Base-by-base conservation (phyloP, 805 yeast genomes). In the Saturnispora gosingensis region DNA sequence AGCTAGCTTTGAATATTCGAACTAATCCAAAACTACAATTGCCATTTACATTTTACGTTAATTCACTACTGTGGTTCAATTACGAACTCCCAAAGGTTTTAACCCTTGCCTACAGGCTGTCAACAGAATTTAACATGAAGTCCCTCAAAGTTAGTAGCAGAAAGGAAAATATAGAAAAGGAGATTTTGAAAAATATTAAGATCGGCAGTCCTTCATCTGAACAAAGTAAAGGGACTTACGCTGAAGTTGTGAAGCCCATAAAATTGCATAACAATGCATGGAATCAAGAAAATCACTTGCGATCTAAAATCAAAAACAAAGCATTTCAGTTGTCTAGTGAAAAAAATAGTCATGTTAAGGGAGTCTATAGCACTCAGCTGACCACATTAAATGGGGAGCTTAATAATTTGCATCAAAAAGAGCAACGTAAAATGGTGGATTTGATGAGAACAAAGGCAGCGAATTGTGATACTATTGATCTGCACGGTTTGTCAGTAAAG, bases 401-500 rank as follows among this genome's bases (percentile, higher is more conserved):
- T 15, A 32, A 46, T 13, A 36, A 48, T 18, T 47, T 55, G 34
- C 45, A 36, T 38, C 50, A 48, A 15, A 46, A 51, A 40, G 55
- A 57, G 5, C 47, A 25, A n/a, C 46, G 46, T 9, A 52, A 49
- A 30, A 50, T 59, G 20, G 28, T 36, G 20, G 16, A 30, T 10
- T 3, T 6, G 16, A 48, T 48, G 50, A 18, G 10, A 24, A 18
- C 32, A 7, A 30, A 44, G 4, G 67, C 64, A 0, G 28, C 36
- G 8, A 48, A 55, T 50, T 20, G 64, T 40, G 58, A 59, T 43
- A 55, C 40, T 15, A 27, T 83, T 2, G 91, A 85, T 66, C 70
- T 84, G 7, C 93, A 85, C 62, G 73, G 75, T 0, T 72, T 73
- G 51, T 63, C 66, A 8, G 79, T 79, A 9, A 57, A 67, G 0